Conservation (phyloP, 345 rosid genomes). For the Moringa oleifera region DNA sequence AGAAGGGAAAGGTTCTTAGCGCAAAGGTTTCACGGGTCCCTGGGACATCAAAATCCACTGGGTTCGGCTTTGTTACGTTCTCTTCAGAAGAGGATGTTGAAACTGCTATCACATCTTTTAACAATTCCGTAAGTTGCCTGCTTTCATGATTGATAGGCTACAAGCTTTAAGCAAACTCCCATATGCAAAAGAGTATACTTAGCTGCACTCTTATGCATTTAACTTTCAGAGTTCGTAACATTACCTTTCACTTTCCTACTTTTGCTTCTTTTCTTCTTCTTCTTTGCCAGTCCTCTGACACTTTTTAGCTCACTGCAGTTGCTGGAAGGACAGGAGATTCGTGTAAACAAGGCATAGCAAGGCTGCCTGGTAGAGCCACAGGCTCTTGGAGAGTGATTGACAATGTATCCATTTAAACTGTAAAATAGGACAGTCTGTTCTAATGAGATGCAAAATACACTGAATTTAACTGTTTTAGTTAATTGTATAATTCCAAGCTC, state of each 20-base stretch:
- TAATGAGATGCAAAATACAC: too few species aligned
- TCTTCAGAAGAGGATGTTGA: conserved; percentile 78
- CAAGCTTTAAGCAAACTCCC: neutral
- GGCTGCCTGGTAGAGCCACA: neutral
- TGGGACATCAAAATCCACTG: conserved; percentile 79
- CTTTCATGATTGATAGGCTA: neutral
- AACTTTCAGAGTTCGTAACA: neutral
- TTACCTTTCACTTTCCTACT: neutral
- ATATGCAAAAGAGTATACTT: too few species aligned
- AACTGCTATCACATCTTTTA: conserved; percentile 62
- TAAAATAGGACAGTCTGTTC: too few species aligned
- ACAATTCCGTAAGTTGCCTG: conserved; percentile 70
- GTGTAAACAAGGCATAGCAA: conserved; percentile 75
- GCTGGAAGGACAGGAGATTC: conserved; percentile 78
- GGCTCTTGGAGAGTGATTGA: neutral
- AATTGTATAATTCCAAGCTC: too few species aligned
- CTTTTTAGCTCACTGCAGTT: conserved; percentile 28
- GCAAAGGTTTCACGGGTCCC: conserved; percentile 81
- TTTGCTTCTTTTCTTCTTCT: neutral
- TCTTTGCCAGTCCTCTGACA: neutral
- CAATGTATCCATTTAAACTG: too few species aligned
- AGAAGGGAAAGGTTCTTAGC: conserved; percentile 70
- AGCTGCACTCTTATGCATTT: too few species aligned
- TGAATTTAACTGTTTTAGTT: too few species aligned
- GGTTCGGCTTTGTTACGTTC: conserved; percentile 81